These are phyloP conservation scores for Rhodotorula sp. DNA, from an alignment of 1,284 basidiomycete species.

Conservation along the genomic window DNA sequence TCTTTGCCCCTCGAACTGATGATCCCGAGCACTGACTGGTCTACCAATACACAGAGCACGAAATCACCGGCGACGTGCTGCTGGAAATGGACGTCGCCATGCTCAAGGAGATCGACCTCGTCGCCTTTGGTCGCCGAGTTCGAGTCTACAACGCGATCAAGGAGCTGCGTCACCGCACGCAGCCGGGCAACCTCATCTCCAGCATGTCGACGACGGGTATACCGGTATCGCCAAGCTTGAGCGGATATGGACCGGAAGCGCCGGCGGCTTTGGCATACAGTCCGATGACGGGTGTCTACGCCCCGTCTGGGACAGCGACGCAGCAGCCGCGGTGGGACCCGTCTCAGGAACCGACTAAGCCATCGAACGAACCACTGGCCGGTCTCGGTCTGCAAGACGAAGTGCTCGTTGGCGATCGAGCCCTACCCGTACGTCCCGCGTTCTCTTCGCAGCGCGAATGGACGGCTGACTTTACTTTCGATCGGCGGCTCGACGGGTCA, in stretches of 20 bases:
- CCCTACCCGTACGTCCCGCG: neutral
- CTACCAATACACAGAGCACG: constrained; percentile 67
- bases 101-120: constrained; percentile 94
- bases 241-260: constrained; percentile 25
- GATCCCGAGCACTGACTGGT: neutral
- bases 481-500: too few relatives aligned
- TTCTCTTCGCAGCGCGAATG: neutral
- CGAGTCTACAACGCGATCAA: constrained; percentile 91
- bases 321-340: neutral
- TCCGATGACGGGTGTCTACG: neutral
- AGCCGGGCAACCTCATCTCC: constrained; percentile 49
- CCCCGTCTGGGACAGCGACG: too few relatives aligned
- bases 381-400: neutral
- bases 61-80: constrained; percentile 94
- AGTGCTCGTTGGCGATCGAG: neutral
- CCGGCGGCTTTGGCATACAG: constrained; percentile 6
- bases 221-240: constrained; percentile 13
- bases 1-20: neutral
- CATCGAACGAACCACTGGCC: neutral
- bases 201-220: constrained; percentile 3
- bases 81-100: constrained; percentile 89
- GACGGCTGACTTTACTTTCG: neutral
- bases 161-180: constrained; percentile 65
- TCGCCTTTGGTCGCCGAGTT: constrained; percentile 89
- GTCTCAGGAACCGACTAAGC: neutral